Conservation (phyloP, 2,329 filamentous ascomycete genomes). For the Sphaerulina populicola region DNA sequence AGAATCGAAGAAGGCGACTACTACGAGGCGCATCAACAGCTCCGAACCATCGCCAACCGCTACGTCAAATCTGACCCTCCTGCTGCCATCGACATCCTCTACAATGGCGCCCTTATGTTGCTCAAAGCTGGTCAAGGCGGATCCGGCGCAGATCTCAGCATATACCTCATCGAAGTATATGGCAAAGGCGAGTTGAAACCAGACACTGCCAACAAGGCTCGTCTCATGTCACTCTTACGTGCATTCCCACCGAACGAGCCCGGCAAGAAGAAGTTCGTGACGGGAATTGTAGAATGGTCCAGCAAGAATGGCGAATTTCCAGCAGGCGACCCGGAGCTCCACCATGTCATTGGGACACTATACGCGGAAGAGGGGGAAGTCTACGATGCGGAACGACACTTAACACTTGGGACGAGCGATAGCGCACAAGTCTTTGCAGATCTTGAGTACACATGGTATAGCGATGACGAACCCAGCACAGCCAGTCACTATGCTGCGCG, state of each 20-base stretch:
- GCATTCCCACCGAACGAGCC: slow-evolving; percentile 78
- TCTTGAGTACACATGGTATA: slow-evolving; percentile 92
- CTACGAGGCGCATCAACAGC: slow-evolving; percentile 98
- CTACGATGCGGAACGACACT: slow-evolving; percentile 87
- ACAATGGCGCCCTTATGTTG: slow-evolving; percentile 72
- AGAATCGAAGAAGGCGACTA: slow-evolving; percentile 85
- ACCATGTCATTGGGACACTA: slow-evolving; percentile 79
- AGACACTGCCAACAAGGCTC: slow-evolving; percentile 63
- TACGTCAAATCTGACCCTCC: slow-evolving; percentile 87
- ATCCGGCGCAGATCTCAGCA: slow-evolving; percentile 80
- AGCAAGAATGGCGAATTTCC: slow-evolving; percentile 77
- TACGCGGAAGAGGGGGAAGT: slow-evolving; percentile 89
- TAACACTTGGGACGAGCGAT: slow-evolving; percentile 80
- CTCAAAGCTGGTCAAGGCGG: slow-evolving; percentile 89
- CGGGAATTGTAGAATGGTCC: slow-evolving; percentile 84
- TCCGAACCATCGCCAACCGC: slow-evolving; percentile 85
- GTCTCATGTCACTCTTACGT: slow-evolving; percentile 68
- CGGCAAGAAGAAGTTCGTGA: slow-evolving; percentile 84
- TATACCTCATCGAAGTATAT: slow-evolving; percentile 85
- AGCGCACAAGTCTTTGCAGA: slow-evolving; percentile 70
- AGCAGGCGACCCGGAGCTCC: slow-evolving; percentile 85
- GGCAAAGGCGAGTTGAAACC: slow-evolving; percentile 73
- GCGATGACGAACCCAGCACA: slow-evolving; percentile 75
- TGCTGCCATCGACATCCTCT: slow-evolving; percentile 79
- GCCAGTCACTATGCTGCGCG: slow-evolving; percentile 80